Conservation (phyloP, 2,329 filamentous ascomycete genomes). For the Cadophora sp. region DNA sequence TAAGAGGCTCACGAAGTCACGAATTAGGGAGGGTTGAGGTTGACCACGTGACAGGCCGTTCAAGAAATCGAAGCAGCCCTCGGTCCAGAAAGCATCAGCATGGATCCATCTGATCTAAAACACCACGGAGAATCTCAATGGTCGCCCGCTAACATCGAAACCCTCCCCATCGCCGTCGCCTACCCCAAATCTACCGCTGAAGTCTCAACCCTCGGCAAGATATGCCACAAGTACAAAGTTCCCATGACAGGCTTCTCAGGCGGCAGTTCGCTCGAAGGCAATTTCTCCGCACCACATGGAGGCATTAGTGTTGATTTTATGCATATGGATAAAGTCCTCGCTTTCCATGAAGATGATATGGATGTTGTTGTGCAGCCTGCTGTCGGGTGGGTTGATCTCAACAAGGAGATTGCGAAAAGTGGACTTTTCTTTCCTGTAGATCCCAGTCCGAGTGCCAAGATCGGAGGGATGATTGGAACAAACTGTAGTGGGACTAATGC, state of each 20-base stretch:
- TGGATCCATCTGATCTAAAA: conserved; percentile 64
- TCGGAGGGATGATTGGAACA: conserved; percentile 83
- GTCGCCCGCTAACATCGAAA: conserved; percentile 65
- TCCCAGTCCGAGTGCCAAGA: conserved; percentile 72
- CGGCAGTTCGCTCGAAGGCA: conserved; percentile 84
- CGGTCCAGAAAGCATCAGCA: conserved; percentile 62
- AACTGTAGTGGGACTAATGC: conserved; percentile 81
- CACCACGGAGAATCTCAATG: conserved; percentile 69
- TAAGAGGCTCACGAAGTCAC: no score
- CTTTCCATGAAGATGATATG: conserved; percentile 85
- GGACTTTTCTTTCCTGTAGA: conserved; percentile 91
- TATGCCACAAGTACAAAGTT: conserved; percentile 78
- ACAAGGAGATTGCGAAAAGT: conserved; percentile 69
- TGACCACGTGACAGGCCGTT: conserved; percentile 27
- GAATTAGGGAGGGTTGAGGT: background rate
- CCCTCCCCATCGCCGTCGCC: conserved; percentile 65
- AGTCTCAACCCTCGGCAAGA: conserved; percentile 65
- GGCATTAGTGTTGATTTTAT: conserved; percentile 86
- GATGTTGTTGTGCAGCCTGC: conserved; percentile 90
- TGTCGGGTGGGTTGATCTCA: conserved; percentile 87
- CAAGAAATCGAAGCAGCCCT: conserved; percentile 27
- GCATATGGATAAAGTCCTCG: conserved; percentile 81
- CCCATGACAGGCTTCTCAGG: conserved; percentile 80
- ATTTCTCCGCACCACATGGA: conserved; percentile 84
- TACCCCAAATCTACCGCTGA: conserved; percentile 67